Conservation (phyloP, 805 yeast genomes). For the Sporopachydermia quercuum region DNA sequence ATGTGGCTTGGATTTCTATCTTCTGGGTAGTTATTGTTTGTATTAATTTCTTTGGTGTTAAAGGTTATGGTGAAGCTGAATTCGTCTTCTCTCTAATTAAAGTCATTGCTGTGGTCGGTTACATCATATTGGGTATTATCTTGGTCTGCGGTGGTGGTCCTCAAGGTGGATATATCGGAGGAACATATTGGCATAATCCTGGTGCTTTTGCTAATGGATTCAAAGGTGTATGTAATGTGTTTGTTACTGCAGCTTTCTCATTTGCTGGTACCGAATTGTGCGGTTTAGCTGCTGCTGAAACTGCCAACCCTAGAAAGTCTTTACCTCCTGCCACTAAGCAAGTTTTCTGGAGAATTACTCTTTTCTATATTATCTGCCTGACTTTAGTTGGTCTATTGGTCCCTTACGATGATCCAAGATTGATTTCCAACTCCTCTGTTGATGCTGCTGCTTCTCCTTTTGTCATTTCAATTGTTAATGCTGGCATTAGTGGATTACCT, state of each 20-base stretch:
- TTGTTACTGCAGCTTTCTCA: constrained; percentile 65
- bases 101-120: constrained; percentile 42
- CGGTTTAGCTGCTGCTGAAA: constrained; percentile 68
- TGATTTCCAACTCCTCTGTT: constrained; percentile 32
- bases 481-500: constrained; percentile 53
- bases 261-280: constrained; percentile 64
- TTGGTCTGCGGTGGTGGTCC: constrained; percentile 44
- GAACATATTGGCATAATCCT: constrained; percentile 43
- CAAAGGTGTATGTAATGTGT: constrained; percentile 59
- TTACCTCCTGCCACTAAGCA: constrained; percentile 68
- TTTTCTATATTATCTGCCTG: constrained; percentile 50
- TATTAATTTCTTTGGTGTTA: constrained; percentile 40
- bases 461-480: constrained; percentile 55
- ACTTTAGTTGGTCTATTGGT: constrained; percentile 53
- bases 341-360: constrained; percentile 66
- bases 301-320: constrained; percentile 48
- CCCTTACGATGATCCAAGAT: constrained; percentile 40
- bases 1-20: constrained; percentile 44
- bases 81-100: constrained; percentile 44
- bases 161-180: constrained; percentile 38
- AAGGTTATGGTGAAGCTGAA: constrained; percentile 56
- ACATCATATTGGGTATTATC: constrained; percentile 43
- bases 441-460: constrained; percentile 61
- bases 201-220: constrained; percentile 56
- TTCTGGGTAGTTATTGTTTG: constrained; percentile 34